A percentile compares a stretch with the other conserved stretches of the same genome.
Conservation (phyloP, 257 asterid species). For the Marsdenia floribunda region DNA sequence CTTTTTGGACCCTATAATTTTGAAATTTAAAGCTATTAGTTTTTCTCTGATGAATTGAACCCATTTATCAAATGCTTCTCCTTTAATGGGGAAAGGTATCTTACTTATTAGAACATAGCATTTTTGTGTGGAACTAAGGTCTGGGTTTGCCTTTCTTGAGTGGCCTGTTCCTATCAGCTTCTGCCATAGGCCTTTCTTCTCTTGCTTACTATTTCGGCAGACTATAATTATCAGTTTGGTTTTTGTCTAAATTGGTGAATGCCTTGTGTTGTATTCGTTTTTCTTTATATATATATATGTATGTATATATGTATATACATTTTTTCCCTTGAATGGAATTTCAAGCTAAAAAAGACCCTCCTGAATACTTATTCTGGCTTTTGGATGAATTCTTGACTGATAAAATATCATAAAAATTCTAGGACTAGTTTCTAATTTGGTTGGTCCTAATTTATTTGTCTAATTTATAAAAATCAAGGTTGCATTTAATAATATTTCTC, state of each 20-base stretch:
- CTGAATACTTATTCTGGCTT: background rate
- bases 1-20: background rate
- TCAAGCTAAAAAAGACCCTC: background rate
- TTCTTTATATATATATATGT: background rate
- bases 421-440: too few relatives aligned
- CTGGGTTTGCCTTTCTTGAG: background rate
- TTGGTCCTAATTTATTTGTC: too few relatives aligned
- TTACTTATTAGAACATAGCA: background rate
- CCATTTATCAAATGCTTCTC: background rate
- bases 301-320: background rate
- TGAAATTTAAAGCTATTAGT: background rate
- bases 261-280: too few relatives aligned
- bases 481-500: too few relatives aligned
- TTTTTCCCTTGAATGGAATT: background rate
- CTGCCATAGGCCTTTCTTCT: background rate
- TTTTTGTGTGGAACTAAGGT: background rate
- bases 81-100: background rate
- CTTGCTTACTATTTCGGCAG: background rate
- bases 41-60: background rate
- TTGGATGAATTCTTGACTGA: background rate
- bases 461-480: too few relatives aligned
- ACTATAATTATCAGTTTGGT: background rate
- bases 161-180: background rate
- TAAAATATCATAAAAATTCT: too few relatives aligned
- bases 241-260: background rate